A percentile compares a stretch with the other conserved stretches of the same genome.
These are phyloP conservation scores for Trichoderma hamatum DNA, from an alignment of 2,329 filamentous ascomycete genomes.

Conservation along the genomic window DNA sequence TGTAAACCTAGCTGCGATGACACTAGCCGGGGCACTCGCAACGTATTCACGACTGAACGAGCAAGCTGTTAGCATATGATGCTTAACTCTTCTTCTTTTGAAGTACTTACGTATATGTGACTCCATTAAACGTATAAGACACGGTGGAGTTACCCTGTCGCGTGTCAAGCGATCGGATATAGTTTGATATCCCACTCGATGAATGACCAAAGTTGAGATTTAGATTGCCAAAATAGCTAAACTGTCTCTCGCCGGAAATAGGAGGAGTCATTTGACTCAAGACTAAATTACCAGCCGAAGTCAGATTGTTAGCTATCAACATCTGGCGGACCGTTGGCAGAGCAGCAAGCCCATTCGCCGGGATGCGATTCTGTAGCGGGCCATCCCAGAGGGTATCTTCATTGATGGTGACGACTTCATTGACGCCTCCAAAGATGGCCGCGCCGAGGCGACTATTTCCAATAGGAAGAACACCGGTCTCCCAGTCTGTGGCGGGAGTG, in stretches of 20 bases:
- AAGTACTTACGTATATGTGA: constrained; percentile 32
- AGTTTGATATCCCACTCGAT: constrained; percentile 33
- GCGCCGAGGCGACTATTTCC: constrained; percentile 47
- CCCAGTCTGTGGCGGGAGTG: constrained; percentile 28
- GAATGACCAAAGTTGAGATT: constrained; percentile 42
- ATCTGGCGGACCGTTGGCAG: constrained; percentile 41
- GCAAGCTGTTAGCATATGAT: background rate
- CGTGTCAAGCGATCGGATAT: constrained; percentile 45
- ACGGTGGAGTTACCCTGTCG: constrained; percentile 40
- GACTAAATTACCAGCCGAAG: constrained; percentile 42
- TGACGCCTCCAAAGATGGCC: constrained; percentile 47
- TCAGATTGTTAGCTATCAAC: constrained; percentile 43
- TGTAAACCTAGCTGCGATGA: constrained; percentile 40
- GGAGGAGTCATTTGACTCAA: constrained; percentile 16
- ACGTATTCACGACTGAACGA: constrained; percentile 41
- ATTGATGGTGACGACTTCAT: constrained; percentile 47
- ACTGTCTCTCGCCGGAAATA: background rate
- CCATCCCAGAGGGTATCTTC: constrained; percentile 51
- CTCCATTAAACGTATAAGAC: constrained; percentile 40
- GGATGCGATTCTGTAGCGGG: constrained; percentile 42
- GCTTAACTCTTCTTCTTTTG: background rate
- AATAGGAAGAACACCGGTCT: constrained; percentile 44
- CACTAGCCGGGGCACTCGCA: constrained; percentile 44
- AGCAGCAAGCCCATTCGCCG: constrained; percentile 38
- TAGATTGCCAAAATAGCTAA: constrained; percentile 33